Evolutionary conservation across 2,329 filamentous ascomycete species (phyloP), one percentile per base, ranked within the genome.

Genomic region (Diaporthe longicolla): DNA sequence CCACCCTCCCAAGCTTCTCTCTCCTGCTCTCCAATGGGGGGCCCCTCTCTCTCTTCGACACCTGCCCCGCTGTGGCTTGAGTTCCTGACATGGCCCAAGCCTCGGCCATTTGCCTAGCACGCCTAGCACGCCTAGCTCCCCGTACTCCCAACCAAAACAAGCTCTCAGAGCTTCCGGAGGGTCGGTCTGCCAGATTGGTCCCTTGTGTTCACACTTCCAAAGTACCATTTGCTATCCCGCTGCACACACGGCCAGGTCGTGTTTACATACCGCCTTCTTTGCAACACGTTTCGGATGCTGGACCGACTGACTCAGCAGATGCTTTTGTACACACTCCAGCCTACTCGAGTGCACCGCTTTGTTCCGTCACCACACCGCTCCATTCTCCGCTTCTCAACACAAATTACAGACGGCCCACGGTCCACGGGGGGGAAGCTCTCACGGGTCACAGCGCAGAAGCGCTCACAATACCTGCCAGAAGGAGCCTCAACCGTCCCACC

Each of bases 41-140:
- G 11, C 37, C 29, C 29, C n/a, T 26, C n/a, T 52, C 45, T 40
- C 48, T 17, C 63, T 19, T 66, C 48, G 32, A 29, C 48, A 48
- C 45, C 9, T 50, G 19, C 61, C 63, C 63, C 63, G 52, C 63
- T 68, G 63, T 68, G 63, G 63, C 63, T 54, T 68, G 48, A 24
- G 63, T 68, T 26, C 63, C 63, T 68, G 63, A 54, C 63, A 68
- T 40, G 9, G n/a, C 26, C 63, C 63, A 68, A 68, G 63, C 63
- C 63, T 68, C 63, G 63, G 63, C 63, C 63, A 68, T 26, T 54
- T 40, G 37, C 37, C 37, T 40, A 13, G 37, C 11, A 32, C 29
- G 29, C 29, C 29, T 11, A 37, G 35, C 10, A 37, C 40, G 11
- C 15, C 40, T 17, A 43, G 40, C 40, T 43, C 40, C 40, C 40